Evolutionary conservation across 306 rosid genomes (phyloP).

Genomic region (Trifolium dubium): DNA sequence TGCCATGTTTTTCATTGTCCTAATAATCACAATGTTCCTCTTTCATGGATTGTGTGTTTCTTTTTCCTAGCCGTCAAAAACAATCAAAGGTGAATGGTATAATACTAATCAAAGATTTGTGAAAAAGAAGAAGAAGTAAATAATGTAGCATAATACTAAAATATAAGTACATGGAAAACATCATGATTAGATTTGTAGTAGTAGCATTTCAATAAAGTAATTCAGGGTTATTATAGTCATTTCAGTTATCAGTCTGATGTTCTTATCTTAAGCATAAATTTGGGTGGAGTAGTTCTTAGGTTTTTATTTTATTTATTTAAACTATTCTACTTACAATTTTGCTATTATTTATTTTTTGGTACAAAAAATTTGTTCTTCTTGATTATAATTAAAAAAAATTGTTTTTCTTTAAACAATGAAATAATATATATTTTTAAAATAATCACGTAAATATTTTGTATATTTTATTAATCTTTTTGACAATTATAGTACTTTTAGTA

Average conservation of each 20-base stretch:
- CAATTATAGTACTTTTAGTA: too few species aligned
- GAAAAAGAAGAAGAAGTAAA: not conserved
- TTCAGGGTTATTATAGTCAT: slow-evolving; percentile 37
- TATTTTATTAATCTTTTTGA: too few species aligned
- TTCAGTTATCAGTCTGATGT: not conserved
- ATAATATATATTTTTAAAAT: too few species aligned
- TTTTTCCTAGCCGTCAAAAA: not conserved
- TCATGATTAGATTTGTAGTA: slow-evolving; percentile 35
- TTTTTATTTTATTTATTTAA: too few species aligned
- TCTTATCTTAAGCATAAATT: too few species aligned
- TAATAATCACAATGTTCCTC: slow-evolving; percentile 43
- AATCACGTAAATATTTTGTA: too few species aligned
- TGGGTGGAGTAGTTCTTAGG: too few species aligned
- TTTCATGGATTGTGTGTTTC: slow-evolving; percentile 22
- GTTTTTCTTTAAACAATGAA: too few species aligned
- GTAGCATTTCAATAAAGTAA: not conserved
- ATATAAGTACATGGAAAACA: slow-evolving; percentile 29
- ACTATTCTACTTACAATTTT: too few species aligned
- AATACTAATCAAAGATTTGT: slow-evolving; percentile 9
- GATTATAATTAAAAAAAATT: too few species aligned
- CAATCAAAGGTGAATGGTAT: slow-evolving; percentile 4
- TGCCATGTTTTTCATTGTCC: slow-evolving; percentile 47
- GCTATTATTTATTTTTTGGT: too few species aligned
- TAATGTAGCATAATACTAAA: not conserved
- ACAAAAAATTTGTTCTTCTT: too few species aligned